These are phyloP conservation scores for Daldinia grandis DNA, from an alignment of 495 filamentous ascomycete genomes.

Conservation along the genomic window DNA sequence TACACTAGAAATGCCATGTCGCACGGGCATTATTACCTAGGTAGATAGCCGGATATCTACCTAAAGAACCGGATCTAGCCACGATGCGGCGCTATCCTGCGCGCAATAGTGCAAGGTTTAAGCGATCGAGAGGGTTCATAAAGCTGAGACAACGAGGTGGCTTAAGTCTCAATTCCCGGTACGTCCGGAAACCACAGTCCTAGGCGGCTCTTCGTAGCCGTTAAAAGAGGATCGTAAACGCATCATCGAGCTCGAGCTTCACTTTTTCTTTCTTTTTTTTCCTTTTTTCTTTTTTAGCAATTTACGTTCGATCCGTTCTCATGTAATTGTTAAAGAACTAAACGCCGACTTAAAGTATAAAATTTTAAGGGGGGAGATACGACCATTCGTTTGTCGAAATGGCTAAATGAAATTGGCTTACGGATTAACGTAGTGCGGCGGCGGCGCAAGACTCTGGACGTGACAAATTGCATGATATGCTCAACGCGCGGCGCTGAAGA, in stretches of 20 bases:
- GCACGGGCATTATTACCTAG: not conserved
- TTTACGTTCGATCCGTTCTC: not conserved
- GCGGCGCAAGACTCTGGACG: not conserved
- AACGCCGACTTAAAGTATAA: not conserved
- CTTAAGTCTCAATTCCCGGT: conserved; percentile 5
- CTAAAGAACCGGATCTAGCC: not conserved
- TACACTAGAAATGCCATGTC: not conserved
- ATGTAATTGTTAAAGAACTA: not conserved
- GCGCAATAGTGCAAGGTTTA: not conserved
- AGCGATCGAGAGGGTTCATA: conserved; percentile 3
- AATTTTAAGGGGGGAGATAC: not conserved
- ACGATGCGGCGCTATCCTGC: not conserved
- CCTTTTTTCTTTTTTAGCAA: no score
- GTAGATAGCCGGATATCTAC: not conserved
- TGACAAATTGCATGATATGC: conserved; percentile 15
- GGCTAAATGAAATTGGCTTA: conserved; percentile 15
- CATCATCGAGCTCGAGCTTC: conserved; percentile 10
- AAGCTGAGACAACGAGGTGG: conserved; percentile 1
- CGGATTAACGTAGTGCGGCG: conserved; percentile 7
- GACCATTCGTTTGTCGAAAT: not conserved
- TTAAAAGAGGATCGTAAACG: conserved; percentile 1
- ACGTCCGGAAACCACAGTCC: conserved; percentile 4
- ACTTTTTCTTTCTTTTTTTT: no score
- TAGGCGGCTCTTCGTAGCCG: conserved; percentile 11
- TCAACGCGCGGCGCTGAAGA: conserved; percentile 12